Evolutionary conservation across 768 basidiomycete species (phyloP), one percentile per base, ranked within the genome.

Genomic region (Ramaria rubella): DNA sequence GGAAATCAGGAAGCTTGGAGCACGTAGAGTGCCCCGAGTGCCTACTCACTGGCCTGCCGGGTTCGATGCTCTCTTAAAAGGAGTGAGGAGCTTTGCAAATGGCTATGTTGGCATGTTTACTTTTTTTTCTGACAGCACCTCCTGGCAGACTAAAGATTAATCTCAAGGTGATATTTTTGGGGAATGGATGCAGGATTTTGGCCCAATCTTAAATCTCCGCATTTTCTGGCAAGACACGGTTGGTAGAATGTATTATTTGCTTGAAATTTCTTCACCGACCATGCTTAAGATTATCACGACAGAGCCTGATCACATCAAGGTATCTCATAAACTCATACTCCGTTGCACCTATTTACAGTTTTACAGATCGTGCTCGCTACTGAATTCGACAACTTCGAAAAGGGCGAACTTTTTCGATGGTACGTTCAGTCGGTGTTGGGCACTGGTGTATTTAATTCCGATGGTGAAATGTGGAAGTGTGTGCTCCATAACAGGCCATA

Each of bases 371-470:
- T 80, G 5, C 60, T 79, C 21, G 69, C 76, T 1, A 75, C 75
- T 1, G 70, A 78, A 27, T 78, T 79, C 57, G 58, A 65, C 6
- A 71, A 68, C 54, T 78, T 67, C 44, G 70, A 72, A 52, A 79
- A 79, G 68, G 78, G 78, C 72, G 62, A 60, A 15, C 4, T 62
- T 60, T 15, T 72, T 75, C 54, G 63, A 63, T 44, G 63, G 42
- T 64, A 65, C 15, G 66, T 71, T 17, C 43, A 65, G 26, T 61
- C 63, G 11, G 66, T 80, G 14, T 62, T 81, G 15, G 81, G 81
- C 15, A 75, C 70, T 0, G 82, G 82, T 5, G 75, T 83, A 5
- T 82, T 83, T 66, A 82, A 80, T 59, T 74, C 77, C 2, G 78
- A 80, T 62, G 77, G 78, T 9, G 58, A 53, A 3, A 48, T 54